Conservation (phyloP, 208 protist species). For the Acanthamoeba culbertsoni region DNA sequence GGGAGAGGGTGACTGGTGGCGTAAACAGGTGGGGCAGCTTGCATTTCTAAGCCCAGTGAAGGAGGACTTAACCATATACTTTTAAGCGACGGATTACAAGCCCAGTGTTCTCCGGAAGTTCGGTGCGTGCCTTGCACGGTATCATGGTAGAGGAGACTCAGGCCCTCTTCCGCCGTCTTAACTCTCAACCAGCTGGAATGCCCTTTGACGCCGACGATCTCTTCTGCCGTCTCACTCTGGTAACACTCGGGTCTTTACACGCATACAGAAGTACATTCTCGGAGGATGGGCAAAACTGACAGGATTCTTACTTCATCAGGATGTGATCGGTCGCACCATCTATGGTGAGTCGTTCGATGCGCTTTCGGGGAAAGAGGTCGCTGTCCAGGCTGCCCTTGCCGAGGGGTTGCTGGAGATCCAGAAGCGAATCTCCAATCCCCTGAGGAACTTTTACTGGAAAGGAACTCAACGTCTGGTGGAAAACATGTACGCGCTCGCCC, state of each 20-base stretch:
- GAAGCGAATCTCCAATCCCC: neutral
- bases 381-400: neutral
- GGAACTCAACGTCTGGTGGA: neutral
- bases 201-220: neutral
- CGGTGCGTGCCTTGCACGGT: neutral
- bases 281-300: no score
- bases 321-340: neutral
- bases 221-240: neutral
- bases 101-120: neutral
- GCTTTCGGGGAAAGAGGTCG: neutral
- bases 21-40: neutral
- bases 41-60: neutral
- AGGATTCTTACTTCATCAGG: neutral
- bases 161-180: neutral
- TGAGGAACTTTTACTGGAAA: neutral
- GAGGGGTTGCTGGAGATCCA: neutral
- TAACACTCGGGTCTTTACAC: neutral
- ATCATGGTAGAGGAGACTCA: constrained; percentile 16
- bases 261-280: neutral
- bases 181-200: neutral
- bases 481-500: neutral
- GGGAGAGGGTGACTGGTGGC: neutral
- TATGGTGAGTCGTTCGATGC: neutral
- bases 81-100: neutral
- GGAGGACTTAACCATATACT: neutral